Base-by-base conservation (phyloP, 495 filamentous ascomycete species). In the Parmelia sp. region DNA sequence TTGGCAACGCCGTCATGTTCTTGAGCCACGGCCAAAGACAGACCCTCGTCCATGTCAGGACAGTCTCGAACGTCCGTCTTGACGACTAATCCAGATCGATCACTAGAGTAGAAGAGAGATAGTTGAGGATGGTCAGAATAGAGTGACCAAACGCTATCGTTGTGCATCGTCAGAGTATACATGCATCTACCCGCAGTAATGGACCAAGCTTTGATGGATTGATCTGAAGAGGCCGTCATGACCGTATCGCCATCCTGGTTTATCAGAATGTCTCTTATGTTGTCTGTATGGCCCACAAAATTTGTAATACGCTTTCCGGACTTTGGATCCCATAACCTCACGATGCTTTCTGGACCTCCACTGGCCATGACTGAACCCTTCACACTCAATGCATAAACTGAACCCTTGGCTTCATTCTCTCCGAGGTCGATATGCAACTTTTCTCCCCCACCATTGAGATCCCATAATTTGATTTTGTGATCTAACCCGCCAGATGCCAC, bases 131-230 rank as follows among this genome's bases (percentile, higher is more conserved):
- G 84, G 59, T 93, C 86, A 0, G 94, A 96, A 71, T 88, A 95
- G 25, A 98, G 81, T 35, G 91, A 94, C 94, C 94, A 98, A 25
- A 98, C 93, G 72, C 92, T 96, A 70, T 95, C 91, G 72, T 94
- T 96, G 73, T 98, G 94, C 94, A 97, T 97, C 21, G 92, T 96
- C 61, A 98, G 80, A 7, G 95, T 98, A 75, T 97, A 89, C 88
- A 97, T 90, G 79, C 94, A 97, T 65, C 94, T 83, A 42, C 93
- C 94, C 15, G 91, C 92, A 3, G 90, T 92, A 56, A 97, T 83
- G 57, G 91, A 97, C 94, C 94, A 98, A 29, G 97, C 84, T 75
- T 98, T 98, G 76, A 98, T 87, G 0, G 94, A 97, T 73, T 94
- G 91, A 73, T 98, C 94, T 3, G 94, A 95, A 58, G 92, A 96